A percentile compares a stretch with the other conserved stretches of the same genome.
These are phyloP conservation scores for Saitozyma sp. DNA, from an alignment of 768 basidiomycete species.

Conservation along the genomic window DNA sequence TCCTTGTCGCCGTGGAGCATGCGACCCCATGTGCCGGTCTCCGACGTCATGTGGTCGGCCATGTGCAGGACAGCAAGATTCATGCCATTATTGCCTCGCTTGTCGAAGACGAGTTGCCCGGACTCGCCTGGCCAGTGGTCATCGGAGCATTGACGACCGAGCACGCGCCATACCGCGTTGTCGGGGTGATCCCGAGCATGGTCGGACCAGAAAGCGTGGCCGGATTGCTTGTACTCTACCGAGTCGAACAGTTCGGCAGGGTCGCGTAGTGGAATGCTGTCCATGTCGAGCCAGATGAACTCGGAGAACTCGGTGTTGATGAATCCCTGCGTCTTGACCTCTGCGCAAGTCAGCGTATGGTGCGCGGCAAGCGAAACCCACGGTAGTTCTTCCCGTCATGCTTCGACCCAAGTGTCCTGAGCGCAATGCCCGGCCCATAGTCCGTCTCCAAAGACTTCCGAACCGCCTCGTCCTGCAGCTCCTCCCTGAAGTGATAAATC, in stretches of 20 bases:
- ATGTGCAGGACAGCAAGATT: slow-evolving; percentile 55
- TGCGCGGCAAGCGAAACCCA: neutral
- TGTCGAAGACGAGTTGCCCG: slow-evolving; percentile 54
- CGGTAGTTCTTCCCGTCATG: slow-evolving; percentile 43
- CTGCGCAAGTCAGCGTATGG: slow-evolving; percentile 13
- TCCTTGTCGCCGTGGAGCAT: slow-evolving; percentile 53
- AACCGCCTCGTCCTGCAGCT: slow-evolving; percentile 40
- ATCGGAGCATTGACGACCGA: slow-evolving; percentile 51
- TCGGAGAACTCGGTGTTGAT: slow-evolving; percentile 45
- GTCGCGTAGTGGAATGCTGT: slow-evolving; percentile 54
- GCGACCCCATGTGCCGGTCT: slow-evolving; percentile 39
- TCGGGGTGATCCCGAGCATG: slow-evolving; percentile 55
- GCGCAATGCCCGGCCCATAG: slow-evolving; percentile 44
- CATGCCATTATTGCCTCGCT: slow-evolving; percentile 54
- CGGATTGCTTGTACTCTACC: slow-evolving; percentile 46
- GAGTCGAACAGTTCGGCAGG: slow-evolving; percentile 53
- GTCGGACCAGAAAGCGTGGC: slow-evolving; percentile 57
- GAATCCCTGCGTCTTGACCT: slow-evolving; percentile 48
- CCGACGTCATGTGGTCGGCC: slow-evolving; percentile 52
- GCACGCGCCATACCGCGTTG: slow-evolving; percentile 55
- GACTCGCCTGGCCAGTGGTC: slow-evolving; percentile 54
- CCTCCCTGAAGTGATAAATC: slow-evolving; percentile 55
- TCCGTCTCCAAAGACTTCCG: slow-evolving; percentile 30
- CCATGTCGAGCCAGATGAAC: slow-evolving; percentile 51
- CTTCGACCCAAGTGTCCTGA: slow-evolving; percentile 34